Base-by-base conservation (phyloP, 1,284 basidiomycete species). In the Trichosporon sp. region DNA sequence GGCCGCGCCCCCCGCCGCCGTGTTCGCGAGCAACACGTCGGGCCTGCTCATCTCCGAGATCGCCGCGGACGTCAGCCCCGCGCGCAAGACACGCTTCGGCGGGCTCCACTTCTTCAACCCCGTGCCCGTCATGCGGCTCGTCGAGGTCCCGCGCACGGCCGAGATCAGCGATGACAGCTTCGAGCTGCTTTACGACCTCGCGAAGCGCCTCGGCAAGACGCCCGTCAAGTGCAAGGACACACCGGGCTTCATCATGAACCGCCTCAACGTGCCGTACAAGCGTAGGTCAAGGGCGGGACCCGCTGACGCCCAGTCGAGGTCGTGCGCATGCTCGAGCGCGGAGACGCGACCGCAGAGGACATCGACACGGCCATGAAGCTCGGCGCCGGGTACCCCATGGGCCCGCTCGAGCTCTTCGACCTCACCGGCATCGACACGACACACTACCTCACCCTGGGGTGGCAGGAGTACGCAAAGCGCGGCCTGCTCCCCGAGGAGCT, bases 331-430 rank as follows among this genome's bases (percentile, higher is more conserved):
- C 82, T 87, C 23, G 87, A 88, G 77, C 83, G 87, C 35, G 87
- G 87, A 2, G 87, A 88, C 65, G 87, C 87, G 0, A 84, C 85
- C 1, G 77, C 85, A 2, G 83, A 87, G 76, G 87, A 88, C 76
- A 84, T 88, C 67, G 87, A 88, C 76, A 85, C 82, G 18, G 87
- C 87, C 18, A 88, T 88, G 87, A 86, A 87, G 77, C 83, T 88
- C 15, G 87, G 87, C 15, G 87, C 87, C 1, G 87, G 87, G 5
- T 81, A 83, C 73, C 81, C 80, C 80, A 70, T 79, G 81, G 76
- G 63, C 72, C 87, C 87, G 7, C 84, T 87, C 73, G 86, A 87
- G 77, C 81, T 88, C 4, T 82, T 85, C 21, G 87, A 87, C 75
- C 84, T 86, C 62, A 85, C 86, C 35, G 86, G 86, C 35, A 79